phyloP scores from a whole-genome alignment of 192 early-diverging fungal genomes.

The Coemansia sp. region DNA sequence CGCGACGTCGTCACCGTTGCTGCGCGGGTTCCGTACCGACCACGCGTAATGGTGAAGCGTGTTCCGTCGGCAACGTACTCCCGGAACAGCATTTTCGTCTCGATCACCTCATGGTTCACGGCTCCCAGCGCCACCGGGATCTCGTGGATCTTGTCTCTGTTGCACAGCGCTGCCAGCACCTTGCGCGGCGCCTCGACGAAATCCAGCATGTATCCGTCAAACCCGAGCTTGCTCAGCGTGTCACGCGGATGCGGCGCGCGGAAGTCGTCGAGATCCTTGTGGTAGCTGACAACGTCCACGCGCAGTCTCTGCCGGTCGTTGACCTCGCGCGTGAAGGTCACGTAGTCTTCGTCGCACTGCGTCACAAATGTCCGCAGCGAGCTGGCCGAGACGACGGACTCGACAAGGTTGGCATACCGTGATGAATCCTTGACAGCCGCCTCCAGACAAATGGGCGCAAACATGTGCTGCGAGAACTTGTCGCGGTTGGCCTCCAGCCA shows the following conservation, averaged over 20 bases:
- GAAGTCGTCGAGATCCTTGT: slow-evolving; percentile 31
- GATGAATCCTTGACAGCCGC: slow-evolving; percentile 65
- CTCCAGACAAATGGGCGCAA: slow-evolving; percentile 71
- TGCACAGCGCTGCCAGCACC: slow-evolving; percentile 67
- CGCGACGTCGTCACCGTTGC: slow-evolving; percentile 39
- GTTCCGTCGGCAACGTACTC: slow-evolving; percentile 51
- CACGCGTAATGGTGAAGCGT: slow-evolving; percentile 26
- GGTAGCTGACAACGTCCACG: slow-evolving; percentile 61
- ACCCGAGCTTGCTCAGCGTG: slow-evolving; percentile 58
- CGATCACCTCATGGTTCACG: slow-evolving; percentile 40
- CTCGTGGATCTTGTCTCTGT: slow-evolving; percentile 59
- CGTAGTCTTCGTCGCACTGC: slow-evolving; percentile 78
- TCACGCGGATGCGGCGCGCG: slow-evolving; percentile 28
- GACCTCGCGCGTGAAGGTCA: slow-evolving; percentile 62
- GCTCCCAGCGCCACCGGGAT: slow-evolving; percentile 47
- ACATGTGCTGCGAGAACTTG: slow-evolving; percentile 69
- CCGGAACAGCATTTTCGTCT: slow-evolving; percentile 19
- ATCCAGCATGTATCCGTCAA: slow-evolving; percentile 77
- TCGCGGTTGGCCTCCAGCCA: slow-evolving; percentile 71
- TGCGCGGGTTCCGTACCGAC: slow-evolving; percentile 46
- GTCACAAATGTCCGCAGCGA: slow-evolving; percentile 77
- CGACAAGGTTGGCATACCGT: slow-evolving; percentile 66
- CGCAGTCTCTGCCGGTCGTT: slow-evolving; percentile 64
- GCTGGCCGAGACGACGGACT: slow-evolving; percentile 49
- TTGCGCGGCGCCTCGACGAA: slow-evolving; percentile 70